These are phyloP conservation scores for Pseudogymnoascus sp. DNA, from an alignment of 2,329 filamentous ascomycete species.

Conservation along the genomic window DNA sequence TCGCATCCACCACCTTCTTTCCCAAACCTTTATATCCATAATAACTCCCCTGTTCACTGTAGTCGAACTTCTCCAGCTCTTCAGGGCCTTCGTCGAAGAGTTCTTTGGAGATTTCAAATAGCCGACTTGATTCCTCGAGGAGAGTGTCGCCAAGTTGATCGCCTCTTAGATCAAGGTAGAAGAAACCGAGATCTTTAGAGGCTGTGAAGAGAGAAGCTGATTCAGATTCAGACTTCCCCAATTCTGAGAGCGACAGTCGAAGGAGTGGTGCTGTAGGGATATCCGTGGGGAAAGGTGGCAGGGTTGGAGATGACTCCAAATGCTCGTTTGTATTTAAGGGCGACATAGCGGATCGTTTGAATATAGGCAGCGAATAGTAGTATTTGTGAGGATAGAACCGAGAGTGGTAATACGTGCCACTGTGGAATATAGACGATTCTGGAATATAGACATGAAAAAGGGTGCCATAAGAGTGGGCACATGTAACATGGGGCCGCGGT, in stretches of 20 bases:
- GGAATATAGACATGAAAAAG: neutral
- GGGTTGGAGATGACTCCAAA: constrained; percentile 13
- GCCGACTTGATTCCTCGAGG: constrained; percentile 17
- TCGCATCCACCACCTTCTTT: constrained; percentile 20
- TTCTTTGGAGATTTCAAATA: constrained; percentile 20
- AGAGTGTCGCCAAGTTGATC: constrained; percentile 20
- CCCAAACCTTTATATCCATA: constrained; percentile 24
- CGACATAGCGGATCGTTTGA: neutral
- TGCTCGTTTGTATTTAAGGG: neutral
- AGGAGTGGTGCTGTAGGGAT: constrained; percentile 21
- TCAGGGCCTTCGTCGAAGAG: constrained; percentile 34
- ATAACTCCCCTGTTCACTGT: constrained; percentile 25
- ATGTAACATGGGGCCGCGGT: neutral
- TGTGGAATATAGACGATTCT: neutral
- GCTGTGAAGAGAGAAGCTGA: constrained; percentile 19
- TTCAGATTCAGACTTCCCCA: constrained; percentile 15
- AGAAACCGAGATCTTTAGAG: constrained; percentile 23
- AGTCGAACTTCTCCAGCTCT: constrained; percentile 48
- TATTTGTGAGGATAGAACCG: neutral
- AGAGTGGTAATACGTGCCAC: neutral
- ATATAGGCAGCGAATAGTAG: neutral
- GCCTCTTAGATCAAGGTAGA: constrained; percentile 22
- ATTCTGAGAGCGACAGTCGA: constrained; percentile 18
- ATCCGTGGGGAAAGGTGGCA: constrained; percentile 19
- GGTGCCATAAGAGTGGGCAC: neutral